Evolutionary conservation across 495 filamentous ascomycete genomes (phyloP).

Genomic region (Neurospora tetrasperma): DNA sequence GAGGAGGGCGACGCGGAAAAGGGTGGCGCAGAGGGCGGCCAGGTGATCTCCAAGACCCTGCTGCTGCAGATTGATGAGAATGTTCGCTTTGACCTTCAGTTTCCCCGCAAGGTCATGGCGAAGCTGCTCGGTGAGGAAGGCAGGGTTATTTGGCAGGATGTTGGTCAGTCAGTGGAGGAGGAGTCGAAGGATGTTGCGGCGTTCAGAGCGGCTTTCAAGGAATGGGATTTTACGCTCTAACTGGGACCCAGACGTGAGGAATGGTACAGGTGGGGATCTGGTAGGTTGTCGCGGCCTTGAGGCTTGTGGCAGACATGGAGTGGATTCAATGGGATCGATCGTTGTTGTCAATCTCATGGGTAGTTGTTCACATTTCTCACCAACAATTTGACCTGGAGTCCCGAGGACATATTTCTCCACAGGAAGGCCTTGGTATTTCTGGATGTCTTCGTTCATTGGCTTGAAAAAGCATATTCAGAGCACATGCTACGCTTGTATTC

Average conservation of each 20-base stretch:
- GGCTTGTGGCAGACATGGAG: neutral
- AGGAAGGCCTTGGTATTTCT: neutral
- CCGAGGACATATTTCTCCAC: neutral
- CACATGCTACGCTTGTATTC: neutral
- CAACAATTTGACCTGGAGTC: neutral
- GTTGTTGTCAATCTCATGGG: neutral
- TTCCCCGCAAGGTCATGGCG: conserved; percentile 69
- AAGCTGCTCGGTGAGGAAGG: conserved; percentile 71
- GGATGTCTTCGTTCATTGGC: neutral
- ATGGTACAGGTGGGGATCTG: neutral
- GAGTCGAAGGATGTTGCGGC: conserved; percentile 68
- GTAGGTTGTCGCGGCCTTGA: neutral
- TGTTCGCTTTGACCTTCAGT: conserved; percentile 49
- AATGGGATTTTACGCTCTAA: conserved; percentile 62
- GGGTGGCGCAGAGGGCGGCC: conserved; percentile 24
- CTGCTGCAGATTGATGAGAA: conserved; percentile 37
- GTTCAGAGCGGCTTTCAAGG: conserved; percentile 77
- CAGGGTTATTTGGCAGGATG: conserved; percentile 71
- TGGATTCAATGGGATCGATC: neutral
- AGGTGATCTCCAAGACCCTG: conserved; percentile 36
- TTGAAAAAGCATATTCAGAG: neutral
- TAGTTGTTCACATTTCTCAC: neutral
- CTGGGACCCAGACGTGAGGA: neutral
- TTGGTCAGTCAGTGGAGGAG: conserved; percentile 62
- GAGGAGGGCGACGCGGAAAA: conserved; percentile 12